A percentile compares a stretch with the other conserved stretches of the same genome.
Evolutionary conservation across 805 yeast genomes (phyloP).

Genomic region (Cyberlindnera nakhonratchasimensis): DNA sequence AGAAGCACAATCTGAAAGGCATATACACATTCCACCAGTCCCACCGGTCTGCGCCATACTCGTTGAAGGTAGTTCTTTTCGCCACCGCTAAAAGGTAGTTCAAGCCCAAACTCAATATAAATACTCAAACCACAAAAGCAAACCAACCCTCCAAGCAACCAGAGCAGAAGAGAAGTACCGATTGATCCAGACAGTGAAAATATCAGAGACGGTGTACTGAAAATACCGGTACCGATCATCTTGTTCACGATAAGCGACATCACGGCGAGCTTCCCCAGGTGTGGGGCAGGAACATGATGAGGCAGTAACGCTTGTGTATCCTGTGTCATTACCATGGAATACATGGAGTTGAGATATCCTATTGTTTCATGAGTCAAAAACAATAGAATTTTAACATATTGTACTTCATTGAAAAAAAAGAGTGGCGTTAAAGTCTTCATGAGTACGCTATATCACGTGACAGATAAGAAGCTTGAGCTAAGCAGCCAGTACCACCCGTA

Average conservation of each 20-base stretch:
- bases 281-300: conserved; percentile 13
- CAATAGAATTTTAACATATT: neutral
- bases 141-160: conserved; percentile 61
- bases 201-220: conserved; percentile 63
- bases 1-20: conserved; percentile 54
- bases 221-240: conserved; percentile 74
- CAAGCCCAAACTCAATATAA: conserved; percentile 63
- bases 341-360: too few species aligned
- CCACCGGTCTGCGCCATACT: conserved; percentile 51
- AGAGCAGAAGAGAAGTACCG: conserved; percentile 51
- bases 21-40: conserved; percentile 46
- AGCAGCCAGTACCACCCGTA: too few species aligned
- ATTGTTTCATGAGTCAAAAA: too few species aligned
- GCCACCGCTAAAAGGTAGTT: conserved; percentile 64
- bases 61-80: conserved; percentile 65
- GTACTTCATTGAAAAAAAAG: too few species aligned
- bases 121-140: conserved; percentile 53
- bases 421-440: too few species aligned
- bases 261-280: conserved; percentile 21
- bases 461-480: too few species aligned
- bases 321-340: neutral
- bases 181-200: conserved; percentile 55
- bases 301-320: conserved; percentile 14
- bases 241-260: conserved; percentile 52
- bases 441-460: too few species aligned